Evolutionary conservation across 1,284 basidiomycete species (phyloP), one percentile per base, ranked within the genome.

Genomic region (Wallemia hederae): DNA sequence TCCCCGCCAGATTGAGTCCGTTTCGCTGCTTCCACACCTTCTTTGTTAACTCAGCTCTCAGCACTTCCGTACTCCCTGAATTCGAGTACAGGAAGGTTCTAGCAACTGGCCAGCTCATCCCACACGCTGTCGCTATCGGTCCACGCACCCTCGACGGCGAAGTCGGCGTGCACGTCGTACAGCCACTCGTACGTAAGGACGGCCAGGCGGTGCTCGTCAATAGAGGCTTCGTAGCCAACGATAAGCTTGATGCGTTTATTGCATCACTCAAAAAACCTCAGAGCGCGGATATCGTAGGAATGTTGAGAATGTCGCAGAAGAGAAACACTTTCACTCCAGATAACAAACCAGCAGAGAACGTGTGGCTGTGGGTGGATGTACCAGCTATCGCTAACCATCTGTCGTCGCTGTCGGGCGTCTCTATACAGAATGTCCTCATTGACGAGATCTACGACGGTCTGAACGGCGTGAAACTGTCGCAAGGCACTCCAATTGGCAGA

Each of bases 301-400:
- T 88, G 82, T 74, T 88, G 61, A 75, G 83, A 60, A 78, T 80
- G 9, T 66, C 67, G 59, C 80, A 81, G 66, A 72, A 72, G 26
- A 76, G 80, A 59, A 90, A 87, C 66, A 68, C 68, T 2, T 98
- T 94, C 68, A 90, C 88, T 1, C 90, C 91, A 1, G 79, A 86
- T 59, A 99, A 98, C 69, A 76, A 80, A 60, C 83, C 86, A 0
- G 76, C 80, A 55, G 77, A 79, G 63, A 82, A 83, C 24, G 76
- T 80, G 67, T 99, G 92, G 91, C 90, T 87, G 67, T 96, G 90
- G 82, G 80, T 81, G 27, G 87, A 96, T 68, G 76, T 90, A 1
- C 74, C 79, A 19, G 77, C 80, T 28, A 90, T 99, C 80, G 81
- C 85, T 1, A 75, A 82, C 60, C 79, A 78, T 67, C 80, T 68